Evolutionary conservation across 2,329 filamentous ascomycete genomes (phyloP).

Genomic region (Aspergillus fijiensis): DNA sequence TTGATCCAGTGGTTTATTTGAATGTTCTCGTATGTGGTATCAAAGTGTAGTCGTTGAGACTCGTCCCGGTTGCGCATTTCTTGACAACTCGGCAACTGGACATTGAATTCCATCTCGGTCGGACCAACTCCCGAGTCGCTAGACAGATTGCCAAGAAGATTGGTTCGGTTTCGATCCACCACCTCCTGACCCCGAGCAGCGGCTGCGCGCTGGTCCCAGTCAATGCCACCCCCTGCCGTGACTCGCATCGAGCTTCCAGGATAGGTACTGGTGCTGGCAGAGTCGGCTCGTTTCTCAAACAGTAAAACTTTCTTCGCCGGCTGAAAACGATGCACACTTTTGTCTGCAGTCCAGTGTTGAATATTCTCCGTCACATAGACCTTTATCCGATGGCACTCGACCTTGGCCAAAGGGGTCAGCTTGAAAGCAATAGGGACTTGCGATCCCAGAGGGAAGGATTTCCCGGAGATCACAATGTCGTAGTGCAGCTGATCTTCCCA

Average conservation of each 20-base stretch:
- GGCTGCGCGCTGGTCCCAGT: constrained; percentile 59
- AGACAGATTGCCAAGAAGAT: constrained; percentile 77
- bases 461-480: constrained; percentile 93
- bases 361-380: constrained; percentile 87
- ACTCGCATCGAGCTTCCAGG: constrained; percentile 74
- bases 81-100: constrained; percentile 85
- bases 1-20: constrained; percentile 97
- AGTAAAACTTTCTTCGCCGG: constrained; percentile 79
- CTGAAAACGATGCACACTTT: constrained; percentile 80
- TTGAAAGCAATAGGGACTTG: constrained; percentile 93
- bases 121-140: constrained; percentile 76
- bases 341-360: constrained; percentile 86
- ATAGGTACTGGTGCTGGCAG: constrained; percentile 69
- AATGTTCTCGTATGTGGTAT: constrained; percentile 91
- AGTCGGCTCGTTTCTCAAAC: constrained; percentile 84
- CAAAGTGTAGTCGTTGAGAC: constrained; percentile 70
- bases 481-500: constrained; percentile 97
- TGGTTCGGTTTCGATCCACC: constrained; percentile 57
- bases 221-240: constrained; percentile 75
- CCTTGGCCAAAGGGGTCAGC: constrained; percentile 86
- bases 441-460: constrained; percentile 85
- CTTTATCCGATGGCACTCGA: constrained; percentile 89
- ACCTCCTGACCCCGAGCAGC: constrained; percentile 58
- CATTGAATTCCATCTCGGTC: constrained; percentile 92
- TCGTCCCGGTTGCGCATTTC: constrained; percentile 74